Base-by-base conservation (phyloP, 1,139 yeast genomes). In the Debaryomyces fabryi region DNA sequence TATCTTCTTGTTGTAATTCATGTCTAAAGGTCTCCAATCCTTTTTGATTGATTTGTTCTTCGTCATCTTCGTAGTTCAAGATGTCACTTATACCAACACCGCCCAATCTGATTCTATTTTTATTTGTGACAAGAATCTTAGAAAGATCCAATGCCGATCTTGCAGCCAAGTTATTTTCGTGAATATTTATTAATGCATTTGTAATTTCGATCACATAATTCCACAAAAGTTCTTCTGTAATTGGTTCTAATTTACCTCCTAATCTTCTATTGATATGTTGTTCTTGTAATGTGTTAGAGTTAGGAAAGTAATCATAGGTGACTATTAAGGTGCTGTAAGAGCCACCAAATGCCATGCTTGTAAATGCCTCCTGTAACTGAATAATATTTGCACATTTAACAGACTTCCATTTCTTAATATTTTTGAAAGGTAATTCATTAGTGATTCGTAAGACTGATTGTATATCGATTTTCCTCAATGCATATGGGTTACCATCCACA, bases 301-400 rank as follows among this genome's bases (percentile, higher is more conserved):
- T 64, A 4, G 78, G 72, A 74, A 61, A 83, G 52, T 79, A 81
- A 49, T 70, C 74, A 52, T 68, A 69, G 4, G 65, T 62, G 45
- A 71, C 57, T 29, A 71, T 58, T 48, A 86, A 68, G 1, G 89
- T 83, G 51, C 60, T 50, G 38, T 49, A 46, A 7, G 79, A 77
- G 55, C 88, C 93, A 36, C 91, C 92, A 70, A 95, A 93, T 5
- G 92, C 88, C 53, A 90, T 81, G 9, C 95, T 85, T 1, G 97
- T 87, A 64, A 93, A 93, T 9, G 96, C 91, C 62, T 92, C 97
- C 45, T 81, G 78, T 7, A 91, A 68, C 36, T 78, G 76, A 1
- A 88, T 89, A 15, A 90, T 71, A 57, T 85, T 85, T 12, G 92
- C 79, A 54, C 61, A 60, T 25, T 75, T 67, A 9, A 82, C 60